Conservation (phyloP, 768 basidiomycete species). For the Russula virescens region DNA sequence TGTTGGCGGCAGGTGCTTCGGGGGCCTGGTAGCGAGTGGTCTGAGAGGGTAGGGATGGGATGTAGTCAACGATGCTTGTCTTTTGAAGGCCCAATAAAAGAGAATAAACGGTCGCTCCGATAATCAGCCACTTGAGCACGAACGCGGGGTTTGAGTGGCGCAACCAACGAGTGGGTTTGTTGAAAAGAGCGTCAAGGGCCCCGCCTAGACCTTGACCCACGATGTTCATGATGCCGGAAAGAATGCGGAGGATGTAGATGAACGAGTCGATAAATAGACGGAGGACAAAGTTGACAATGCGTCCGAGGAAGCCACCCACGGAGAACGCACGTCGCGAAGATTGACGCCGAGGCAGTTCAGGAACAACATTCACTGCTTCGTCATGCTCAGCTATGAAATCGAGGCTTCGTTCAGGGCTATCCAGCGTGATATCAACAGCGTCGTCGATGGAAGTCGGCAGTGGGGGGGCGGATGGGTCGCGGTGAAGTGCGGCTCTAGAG, state of each 20-base stretch:
- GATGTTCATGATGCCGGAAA: slow-evolving; percentile 24
- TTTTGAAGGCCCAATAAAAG: slow-evolving; percentile 43
- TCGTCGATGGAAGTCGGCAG: slow-evolving; percentile 34
- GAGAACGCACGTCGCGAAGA: slow-evolving; percentile 33
- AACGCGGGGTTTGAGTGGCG: slow-evolving; percentile 32
- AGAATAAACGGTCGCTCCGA: slow-evolving; percentile 41
- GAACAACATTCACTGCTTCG: slow-evolving; percentile 33
- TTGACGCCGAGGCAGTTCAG: background rate
- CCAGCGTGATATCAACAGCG: slow-evolving; percentile 28
- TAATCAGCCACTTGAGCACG: slow-evolving; percentile 38
- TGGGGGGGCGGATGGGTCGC: slow-evolving; percentile 40
- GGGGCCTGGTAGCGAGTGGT: slow-evolving; percentile 45
- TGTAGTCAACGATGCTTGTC: slow-evolving; percentile 16
- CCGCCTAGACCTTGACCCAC: slow-evolving; percentile 42
- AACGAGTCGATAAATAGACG: slow-evolving; percentile 24
- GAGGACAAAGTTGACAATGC: slow-evolving; percentile 36
- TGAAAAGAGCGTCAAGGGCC: slow-evolving; percentile 42
- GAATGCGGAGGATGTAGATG: slow-evolving; percentile 20
- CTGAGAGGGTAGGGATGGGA: slow-evolving; percentile 29
- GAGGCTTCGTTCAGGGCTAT: slow-evolving; percentile 46
- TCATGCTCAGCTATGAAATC: slow-evolving; percentile 62
- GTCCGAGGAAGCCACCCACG: slow-evolving; percentile 43
- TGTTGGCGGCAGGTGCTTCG: slow-evolving; percentile 53
- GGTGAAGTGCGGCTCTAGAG: slow-evolving; percentile 25
- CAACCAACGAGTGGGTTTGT: slow-evolving; percentile 43